Evolutionary conservation across 108 stramenopile species (phyloP), one percentile per base, ranked within the genome.

Genomic region (Stephanodiscus triporus): DNA sequence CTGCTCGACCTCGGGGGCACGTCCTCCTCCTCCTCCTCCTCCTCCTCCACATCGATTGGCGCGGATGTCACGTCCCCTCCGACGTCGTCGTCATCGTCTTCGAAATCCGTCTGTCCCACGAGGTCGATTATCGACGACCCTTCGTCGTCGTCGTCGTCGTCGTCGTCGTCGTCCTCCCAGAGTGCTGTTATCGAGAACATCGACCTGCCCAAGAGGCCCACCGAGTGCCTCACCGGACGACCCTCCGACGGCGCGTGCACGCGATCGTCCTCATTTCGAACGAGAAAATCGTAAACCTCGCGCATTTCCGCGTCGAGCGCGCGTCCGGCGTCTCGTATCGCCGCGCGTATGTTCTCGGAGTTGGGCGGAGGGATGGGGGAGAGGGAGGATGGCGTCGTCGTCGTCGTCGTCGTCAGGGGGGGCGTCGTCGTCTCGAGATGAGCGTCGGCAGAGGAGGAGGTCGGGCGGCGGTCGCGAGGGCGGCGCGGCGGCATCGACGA

Each of bases 131-230:
- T 68, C 16, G 49, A 20, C 50, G 27, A 8, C 11, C 43, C 37
- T 16, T 13, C 34, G 6, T 65, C 63, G 42, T 62, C 34, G 13
- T 66, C 72, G 37, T 42, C 30, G 23, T 42, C 26, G 23, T 48
- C 61, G 11, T 73, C 72, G 23, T 73, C 29, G n/a, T 53, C 64
- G 56, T 73, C 72, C 51, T 53, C 53, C 26, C 2, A 54, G 9
- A 26, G 13, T 16, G 11, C 43, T 3, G 14, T 16, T 14, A 45
- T 45, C 23, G 53, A 54, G 11, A 54, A 54, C 24, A 27, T 9
- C 23, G 26, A 11, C 26, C 53, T 27, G 10, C 20, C 5, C 20
- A 22, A 0, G 51, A 23, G 53, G 23, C 23, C 53, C 26, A 4
- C 9, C 26, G 53, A 26, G 26, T 54, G 26, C 26, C 10, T 54